These are phyloP conservation scores for Sclerotinia borealis DNA, from an alignment of 2,329 filamentous ascomycete species.

Conservation along the genomic window DNA sequence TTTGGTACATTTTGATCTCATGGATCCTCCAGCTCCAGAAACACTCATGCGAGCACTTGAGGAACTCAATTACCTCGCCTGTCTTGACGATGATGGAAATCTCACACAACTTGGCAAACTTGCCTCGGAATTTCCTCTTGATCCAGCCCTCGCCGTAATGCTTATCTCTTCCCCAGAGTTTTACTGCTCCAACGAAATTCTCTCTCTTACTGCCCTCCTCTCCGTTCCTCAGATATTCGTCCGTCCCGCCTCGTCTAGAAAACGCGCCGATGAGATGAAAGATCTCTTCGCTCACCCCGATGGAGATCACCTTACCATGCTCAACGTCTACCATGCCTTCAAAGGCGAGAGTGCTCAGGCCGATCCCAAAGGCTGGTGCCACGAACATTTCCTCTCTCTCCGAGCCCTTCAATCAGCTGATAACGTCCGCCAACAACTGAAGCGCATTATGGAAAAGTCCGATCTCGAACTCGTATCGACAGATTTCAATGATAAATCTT, in stretches of 20 bases:
- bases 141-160: slow-evolving; percentile 94
- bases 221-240: slow-evolving; percentile 94
- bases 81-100: slow-evolving; percentile 92
- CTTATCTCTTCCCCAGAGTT: slow-evolving; percentile 96
- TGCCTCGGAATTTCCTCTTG: slow-evolving; percentile 91
- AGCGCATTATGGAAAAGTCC: slow-evolving; percentile 93
- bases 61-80: slow-evolving; percentile 95
- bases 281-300: slow-evolving; percentile 84
- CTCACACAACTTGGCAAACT: slow-evolving; percentile 79
- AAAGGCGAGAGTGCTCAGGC: slow-evolving; percentile 65
- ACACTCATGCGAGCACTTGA: slow-evolving; percentile 97
- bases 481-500: slow-evolving; percentile 89
- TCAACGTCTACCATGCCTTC: slow-evolving; percentile 98
- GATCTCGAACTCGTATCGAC: slow-evolving; percentile 83
- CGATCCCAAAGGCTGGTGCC: slow-evolving; percentile 86
- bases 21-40: slow-evolving; percentile 96
- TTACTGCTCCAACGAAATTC: slow-evolving; percentile 96
- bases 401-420: slow-evolving; percentile 87
- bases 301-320: slow-evolving; percentile 89
- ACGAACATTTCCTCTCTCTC: slow-evolving; percentile 90
- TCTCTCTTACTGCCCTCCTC: slow-evolving; percentile 88
- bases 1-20: slow-evolving; percentile 95
- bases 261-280: slow-evolving; percentile 97
- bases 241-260: slow-evolving; percentile 75
- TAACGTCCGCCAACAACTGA: slow-evolving; percentile 85